Evolutionary conservation across 371 early-diverging fungal genomes (phyloP).

Genomic region (Capillidium heterosporum): DNA sequence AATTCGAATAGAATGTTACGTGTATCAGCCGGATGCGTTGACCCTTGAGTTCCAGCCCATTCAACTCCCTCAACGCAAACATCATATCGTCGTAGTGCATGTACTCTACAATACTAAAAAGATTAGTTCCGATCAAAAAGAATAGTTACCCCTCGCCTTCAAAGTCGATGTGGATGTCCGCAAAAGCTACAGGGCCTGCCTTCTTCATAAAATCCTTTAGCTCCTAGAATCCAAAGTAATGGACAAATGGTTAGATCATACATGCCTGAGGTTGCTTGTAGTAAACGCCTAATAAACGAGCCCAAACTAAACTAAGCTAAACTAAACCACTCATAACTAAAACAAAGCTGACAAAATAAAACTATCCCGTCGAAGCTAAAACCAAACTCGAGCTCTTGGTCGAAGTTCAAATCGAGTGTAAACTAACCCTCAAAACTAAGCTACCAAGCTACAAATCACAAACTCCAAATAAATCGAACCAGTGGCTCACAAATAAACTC

Average conservation of each 20-base stretch:
- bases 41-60: constrained; percentile 74
- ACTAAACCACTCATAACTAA: no score
- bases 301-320: no score
- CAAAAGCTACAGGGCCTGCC: constrained; percentile 86
- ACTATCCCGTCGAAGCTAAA: no score
- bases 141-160: constrained; percentile 64
- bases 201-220: constrained; percentile 91
- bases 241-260: neutral
- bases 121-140: neutral
- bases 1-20: constrained; percentile 19
- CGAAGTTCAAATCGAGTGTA: neutral
- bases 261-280: no score
- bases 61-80: constrained; percentile 64
- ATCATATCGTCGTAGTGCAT: constrained; percentile 59
- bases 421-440: neutral
- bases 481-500: neutral
- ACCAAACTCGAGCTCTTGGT: neutral
- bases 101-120: constrained; percentile 72
- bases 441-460: no score
- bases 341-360: no score
- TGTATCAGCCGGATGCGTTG: constrained; percentile 53
- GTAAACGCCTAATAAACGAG: no score
- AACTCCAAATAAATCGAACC: constrained; percentile 1
- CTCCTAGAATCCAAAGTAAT: constrained; percentile 40
- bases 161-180: constrained; percentile 64